Base-by-base conservation (phyloP, 805 yeast species). In the Zygoascus bituminiphila region DNA sequence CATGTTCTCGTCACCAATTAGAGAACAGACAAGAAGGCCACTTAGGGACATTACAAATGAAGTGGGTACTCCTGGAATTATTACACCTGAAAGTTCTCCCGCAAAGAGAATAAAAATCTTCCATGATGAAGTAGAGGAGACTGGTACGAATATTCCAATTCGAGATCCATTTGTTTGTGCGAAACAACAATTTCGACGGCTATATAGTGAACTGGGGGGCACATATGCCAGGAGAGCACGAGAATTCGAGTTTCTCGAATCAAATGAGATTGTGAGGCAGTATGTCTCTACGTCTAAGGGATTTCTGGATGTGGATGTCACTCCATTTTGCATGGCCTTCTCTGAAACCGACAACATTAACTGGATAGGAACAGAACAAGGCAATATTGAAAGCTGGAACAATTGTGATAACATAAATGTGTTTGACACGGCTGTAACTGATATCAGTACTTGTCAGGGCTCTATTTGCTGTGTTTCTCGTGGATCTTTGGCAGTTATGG, bases 211-310 rank as follows among this genome's bases (percentile, higher is more conserved):
- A 12, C 17, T 17, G 4, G 39, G 39, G 4, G 39, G 39, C 22
- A 19, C 12, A 36, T 5, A 17, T 17, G 39, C 39, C 20, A 36
- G 22, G 17, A 15, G 17, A 19, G 22, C 22, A 12, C 20, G 17
- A 36, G 22, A 4, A 19, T 36, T 17, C 17, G 4, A 12, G 2
- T 36, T 17, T 36, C 10, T 36, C 9, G 19, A 36, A 12, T 36
- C 39, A 12, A 12, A 19, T 17, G 39, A 36, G 17, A 12, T 17
- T 4, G 39, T 19, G 5, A 36, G 22, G 17, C 20, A 36, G 20
- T 36, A 36, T 19, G 54, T 51, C 48, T 24, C 35, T 2, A 24
- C 24, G 9, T 17, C 31, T 5, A 39, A 35, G 22, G n/a, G n/a
- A 12, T 40, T 47, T 14, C 35, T 33, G 8, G 39, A 36, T 19